Base-by-base conservation (phyloP, 805 yeast species). In the Suhomyces pyralidae region DNA sequence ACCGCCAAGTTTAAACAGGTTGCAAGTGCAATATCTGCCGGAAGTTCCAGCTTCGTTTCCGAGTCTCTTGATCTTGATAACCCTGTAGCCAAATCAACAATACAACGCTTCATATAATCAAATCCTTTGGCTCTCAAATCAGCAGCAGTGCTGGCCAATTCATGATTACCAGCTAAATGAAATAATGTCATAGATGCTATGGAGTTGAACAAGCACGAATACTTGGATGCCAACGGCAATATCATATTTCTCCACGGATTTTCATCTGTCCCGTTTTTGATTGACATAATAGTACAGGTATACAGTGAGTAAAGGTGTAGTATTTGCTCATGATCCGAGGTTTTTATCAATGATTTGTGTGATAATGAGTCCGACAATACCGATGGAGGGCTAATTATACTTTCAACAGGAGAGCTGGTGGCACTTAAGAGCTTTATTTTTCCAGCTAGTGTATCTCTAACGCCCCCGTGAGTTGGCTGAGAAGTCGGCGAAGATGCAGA, bases 171-270 rank as follows among this genome's bases (percentile, higher is more conserved):
- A 1, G 77, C 70, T 40, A 74, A 63, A 60, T 85, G 90, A 58
- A 84, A 83, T 50, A 82, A 70, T 0, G 90, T 82, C 85, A 85
- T 83, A 5, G 89, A 81, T 2, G 86, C 83, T 46, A 85, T 69
- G 1, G 88, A 82, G 60, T 84, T 81, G 67, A 79, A 80, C 53
- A 85, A 66, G 10, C 84, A 85, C 1, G 84, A 73, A 58, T 83
- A 76, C 28, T 77, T 67, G n/a, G 69, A 58, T 0, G 88, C 83
- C 45, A 83, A 62, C 1, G 90, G 89, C 60, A 84, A 64, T 46
- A 84, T 67, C 40, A 79, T 59, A 7, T 77, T 74, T 48, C 86
- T 66, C 90, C 90, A 85, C 6, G 90, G 90, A 59, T 85, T 85
- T 55, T 84, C 88, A 2, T 78, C 66, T 0, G 82, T 82, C 0